Conservation (phyloP, 75 land plant species). For the Cupressus sempervirens region DNA sequence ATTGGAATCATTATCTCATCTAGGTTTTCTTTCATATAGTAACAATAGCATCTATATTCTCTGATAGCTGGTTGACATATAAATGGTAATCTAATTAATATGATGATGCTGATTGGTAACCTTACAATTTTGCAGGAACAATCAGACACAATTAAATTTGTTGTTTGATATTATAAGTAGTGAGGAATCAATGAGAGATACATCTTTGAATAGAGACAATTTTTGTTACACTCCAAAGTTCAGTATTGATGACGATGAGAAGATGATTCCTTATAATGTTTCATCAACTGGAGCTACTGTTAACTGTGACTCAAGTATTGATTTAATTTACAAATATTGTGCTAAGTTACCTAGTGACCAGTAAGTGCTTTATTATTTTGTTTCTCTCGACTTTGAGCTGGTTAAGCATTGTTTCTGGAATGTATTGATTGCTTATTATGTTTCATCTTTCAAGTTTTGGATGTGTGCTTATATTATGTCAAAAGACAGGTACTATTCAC, state of each 20-base stretch:
- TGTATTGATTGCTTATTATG: neutral
- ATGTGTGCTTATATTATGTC: neutral
- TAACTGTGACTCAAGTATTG: slow-evolving; percentile 53
- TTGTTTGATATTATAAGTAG: slow-evolving; percentile 52
- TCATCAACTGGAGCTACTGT: slow-evolving; percentile 67
- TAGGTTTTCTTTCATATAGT: neutral
- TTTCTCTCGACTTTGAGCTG: neutral
- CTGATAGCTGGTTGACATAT: neutral
- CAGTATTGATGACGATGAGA: slow-evolving; percentile 6
- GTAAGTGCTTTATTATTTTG: slow-evolving; percentile 25
- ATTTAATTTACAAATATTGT: slow-evolving; percentile 59
- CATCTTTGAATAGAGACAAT: slow-evolving; percentile 45
- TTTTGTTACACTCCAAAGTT: neutral
- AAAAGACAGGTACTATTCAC: slow-evolving; percentile 51
- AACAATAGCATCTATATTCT: neutral
- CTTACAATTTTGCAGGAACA: slow-evolving; percentile 45
- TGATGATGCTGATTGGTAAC: neutral
- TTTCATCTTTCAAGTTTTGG: neutral
- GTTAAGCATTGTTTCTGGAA: neutral
- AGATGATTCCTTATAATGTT: slow-evolving; percentile 36
- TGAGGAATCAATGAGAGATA: slow-evolving; percentile 59
- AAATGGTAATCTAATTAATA: neutral
- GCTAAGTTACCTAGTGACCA: slow-evolving; percentile 67
- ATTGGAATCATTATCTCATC: neutral
- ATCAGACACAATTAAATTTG: slow-evolving; percentile 43